These are phyloP conservation scores for Mrakia blollopis DNA, from an alignment of 768 basidiomycete genomes.

Conservation along the genomic window DNA sequence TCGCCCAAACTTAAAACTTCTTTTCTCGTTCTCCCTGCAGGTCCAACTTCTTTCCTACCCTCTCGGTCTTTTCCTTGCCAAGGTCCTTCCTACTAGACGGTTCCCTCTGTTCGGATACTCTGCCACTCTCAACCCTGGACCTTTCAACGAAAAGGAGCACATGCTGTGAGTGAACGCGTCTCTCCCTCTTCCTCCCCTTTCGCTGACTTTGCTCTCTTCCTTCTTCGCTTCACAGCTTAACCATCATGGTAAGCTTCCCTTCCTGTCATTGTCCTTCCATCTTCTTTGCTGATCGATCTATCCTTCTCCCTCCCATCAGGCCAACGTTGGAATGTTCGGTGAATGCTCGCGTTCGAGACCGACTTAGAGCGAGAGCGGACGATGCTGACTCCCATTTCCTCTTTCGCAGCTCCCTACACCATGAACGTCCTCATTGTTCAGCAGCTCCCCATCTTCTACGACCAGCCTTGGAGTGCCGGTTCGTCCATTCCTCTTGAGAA, in stretches of 20 bases:
- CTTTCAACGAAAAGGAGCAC: conserved; percentile 43
- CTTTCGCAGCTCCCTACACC: conserved; percentile 33
- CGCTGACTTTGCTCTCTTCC: no score
- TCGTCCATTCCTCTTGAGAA: no score
- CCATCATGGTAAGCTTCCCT: conserved; percentile 26
- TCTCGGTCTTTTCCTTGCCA: conserved; percentile 25
- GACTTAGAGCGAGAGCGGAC: no score
- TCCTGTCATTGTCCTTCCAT: no score
- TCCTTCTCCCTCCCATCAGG: conserved; percentile 10
- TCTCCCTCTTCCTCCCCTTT: no score
- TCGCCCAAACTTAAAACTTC: no score
- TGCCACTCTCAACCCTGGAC: conserved; percentile 24
- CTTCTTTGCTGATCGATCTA: no score
- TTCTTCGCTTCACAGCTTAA: neutral
- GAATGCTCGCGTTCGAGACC: conserved; percentile 15
- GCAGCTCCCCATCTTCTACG: conserved; percentile 39
- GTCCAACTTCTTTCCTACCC: conserved; percentile 24
- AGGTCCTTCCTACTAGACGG: conserved; percentile 12
- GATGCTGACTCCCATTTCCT: neutral
- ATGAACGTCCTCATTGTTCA: conserved; percentile 38
- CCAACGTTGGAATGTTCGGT: conserved; percentile 39
- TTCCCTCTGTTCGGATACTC: conserved; percentile 24
- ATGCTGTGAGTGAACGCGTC: conserved; percentile 25
- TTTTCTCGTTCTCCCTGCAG: no score
- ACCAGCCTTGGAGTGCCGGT: conserved; percentile 27